Evolutionary conservation across 192 early-diverging fungal genomes (phyloP), one percentile per base, ranked within the genome.

Genomic region (Coemansia sp.): DNA sequence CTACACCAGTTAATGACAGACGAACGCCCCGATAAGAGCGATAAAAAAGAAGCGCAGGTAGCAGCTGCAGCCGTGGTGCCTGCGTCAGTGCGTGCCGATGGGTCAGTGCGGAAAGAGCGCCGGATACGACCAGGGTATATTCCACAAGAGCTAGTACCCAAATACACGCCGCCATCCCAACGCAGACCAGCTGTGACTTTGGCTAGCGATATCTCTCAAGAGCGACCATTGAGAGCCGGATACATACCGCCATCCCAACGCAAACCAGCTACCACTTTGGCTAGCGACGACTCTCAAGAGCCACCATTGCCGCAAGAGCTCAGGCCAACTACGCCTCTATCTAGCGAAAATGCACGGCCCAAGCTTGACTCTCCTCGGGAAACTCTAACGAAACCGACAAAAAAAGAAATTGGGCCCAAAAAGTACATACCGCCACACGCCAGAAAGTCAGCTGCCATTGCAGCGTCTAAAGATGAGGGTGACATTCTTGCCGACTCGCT

Each of bases 101-200:
- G 78, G 22, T 54, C 73, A 11, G 27, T 72, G n/a, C 69, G 78
- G 18, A 75, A 68, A 20, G 69, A 67, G 24, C 73, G 78, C 5
- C 51, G 42, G 40, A 75, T 80, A 29, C 70, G 73, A 9, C 60
- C 69, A 3, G 78, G 78, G 1, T 80, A 72, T 22, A 43, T 75
- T 33, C 62, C 65, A 5, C 66, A 43, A 15, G 78, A 80, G 65
- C 57, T 60, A 1, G 38, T 43, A 6, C 66, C 41, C 2, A 59
- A 46, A 36, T 80, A 80, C 59, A 15, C 40, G 15, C 62, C 78
- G 16, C 78, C 78, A 18, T 47, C 78, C 4, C 72, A 51, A 15
- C 54, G 49, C 7, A 49, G 49, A 62, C 31, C 31, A 61, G 29
- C 16, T 16, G 33, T 31, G 41, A 20, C 31, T 51, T 5, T 31